Percentiles rank a stretch among this genome's conserved stretches.
Evolutionary conservation across 1,284 basidiomycete species (phyloP).

Genomic region (Fomes fomentarius): DNA sequence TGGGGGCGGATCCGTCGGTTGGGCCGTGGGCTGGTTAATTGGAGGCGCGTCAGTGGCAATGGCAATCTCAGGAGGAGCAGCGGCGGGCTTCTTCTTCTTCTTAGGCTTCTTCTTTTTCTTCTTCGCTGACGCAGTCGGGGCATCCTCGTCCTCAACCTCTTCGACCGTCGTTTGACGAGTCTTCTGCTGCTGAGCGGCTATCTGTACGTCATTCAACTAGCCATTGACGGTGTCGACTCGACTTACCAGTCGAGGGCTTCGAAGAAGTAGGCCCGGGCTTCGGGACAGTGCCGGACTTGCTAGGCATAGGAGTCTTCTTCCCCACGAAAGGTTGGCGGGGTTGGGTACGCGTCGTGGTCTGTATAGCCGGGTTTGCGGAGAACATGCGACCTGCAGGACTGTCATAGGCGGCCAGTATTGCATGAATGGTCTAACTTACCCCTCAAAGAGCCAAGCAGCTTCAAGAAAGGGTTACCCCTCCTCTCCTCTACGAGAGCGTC

Average conservation of each 20-base stretch:
- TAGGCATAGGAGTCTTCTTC: constrained; percentile 14
- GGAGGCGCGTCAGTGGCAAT: constrained; percentile 1
- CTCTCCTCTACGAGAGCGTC: constrained; percentile 51
- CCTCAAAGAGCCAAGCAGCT: constrained; percentile 68
- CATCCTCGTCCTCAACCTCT: constrained; percentile 64
- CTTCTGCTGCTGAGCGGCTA: constrained; percentile 32
- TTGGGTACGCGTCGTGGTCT: constrained; percentile 38
- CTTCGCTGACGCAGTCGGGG: constrained; percentile 42
- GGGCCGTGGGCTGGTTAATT: too few relatives aligned
- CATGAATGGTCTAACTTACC: constrained; percentile 41
- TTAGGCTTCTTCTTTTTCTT: constrained; percentile 72
- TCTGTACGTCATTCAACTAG: background rate
- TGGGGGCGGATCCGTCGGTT: background rate
- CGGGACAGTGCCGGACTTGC: constrained; percentile 8
- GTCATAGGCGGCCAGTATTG: background rate
- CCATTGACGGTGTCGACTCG: background rate
- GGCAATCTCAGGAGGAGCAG: constrained; percentile 25
- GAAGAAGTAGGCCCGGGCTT: constrained; percentile 1
- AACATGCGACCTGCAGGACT: constrained; percentile 65
- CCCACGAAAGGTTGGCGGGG: constrained; percentile 30
- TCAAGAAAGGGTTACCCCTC: constrained; percentile 75
- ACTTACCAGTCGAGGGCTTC: constrained; percentile 4
- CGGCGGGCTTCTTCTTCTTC: constrained; percentile 64
- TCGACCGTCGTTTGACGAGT: constrained; percentile 59
- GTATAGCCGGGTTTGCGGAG: constrained; percentile 60